These are phyloP conservation scores for Penicillium polonicum DNA, from an alignment of 2,329 filamentous ascomycete genomes.

Conservation along the genomic window DNA sequence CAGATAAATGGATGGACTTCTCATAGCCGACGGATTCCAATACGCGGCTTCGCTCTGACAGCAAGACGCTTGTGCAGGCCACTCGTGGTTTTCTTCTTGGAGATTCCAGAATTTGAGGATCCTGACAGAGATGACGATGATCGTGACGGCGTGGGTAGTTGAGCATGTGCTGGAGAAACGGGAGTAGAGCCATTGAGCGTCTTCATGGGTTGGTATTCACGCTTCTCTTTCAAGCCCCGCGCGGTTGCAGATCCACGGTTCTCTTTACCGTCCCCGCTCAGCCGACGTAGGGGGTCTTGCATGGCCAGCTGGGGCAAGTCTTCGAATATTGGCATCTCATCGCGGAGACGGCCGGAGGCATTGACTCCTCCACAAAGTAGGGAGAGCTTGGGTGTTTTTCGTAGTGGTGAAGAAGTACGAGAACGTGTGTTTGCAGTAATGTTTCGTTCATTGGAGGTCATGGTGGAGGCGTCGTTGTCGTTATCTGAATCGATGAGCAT, in stretches of 20 bases:
- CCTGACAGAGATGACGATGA: slow-evolving; percentile 1
- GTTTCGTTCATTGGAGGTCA: slow-evolving; percentile 43
- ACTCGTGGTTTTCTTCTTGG: slow-evolving; percentile 19
- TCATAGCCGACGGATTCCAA: slow-evolving; percentile 38
- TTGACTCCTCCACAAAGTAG: slow-evolving; percentile 26
- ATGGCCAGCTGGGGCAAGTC: slow-evolving; percentile 25
- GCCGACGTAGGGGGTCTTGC: slow-evolving; percentile 13
- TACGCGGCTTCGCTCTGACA: slow-evolving; percentile 35
- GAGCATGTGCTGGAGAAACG: background rate
- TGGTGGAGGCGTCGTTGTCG: slow-evolving; percentile 22
- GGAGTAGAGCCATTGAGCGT: background rate
- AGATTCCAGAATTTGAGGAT: slow-evolving; percentile 17
- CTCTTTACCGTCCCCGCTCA: slow-evolving; percentile 22
- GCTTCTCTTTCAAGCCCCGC: slow-evolving; percentile 15
- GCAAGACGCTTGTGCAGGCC: slow-evolving; percentile 25
- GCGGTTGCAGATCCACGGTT: slow-evolving; percentile 18
- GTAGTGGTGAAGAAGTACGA: slow-evolving; percentile 26
- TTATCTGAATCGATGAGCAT: slow-evolving; percentile 30
- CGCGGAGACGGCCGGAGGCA: slow-evolving; percentile 24
- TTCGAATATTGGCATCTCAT: slow-evolving; percentile 36
- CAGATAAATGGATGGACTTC: background rate
- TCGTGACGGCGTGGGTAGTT: background rate
- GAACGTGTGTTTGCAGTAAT: slow-evolving; percentile 38
- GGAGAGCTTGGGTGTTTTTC: slow-evolving; percentile 40
- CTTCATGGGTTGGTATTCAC: slow-evolving; percentile 7